Evolutionary conservation across 2,329 filamentous ascomycete species (phyloP).

Genomic region (Laburnicola sp.): DNA sequence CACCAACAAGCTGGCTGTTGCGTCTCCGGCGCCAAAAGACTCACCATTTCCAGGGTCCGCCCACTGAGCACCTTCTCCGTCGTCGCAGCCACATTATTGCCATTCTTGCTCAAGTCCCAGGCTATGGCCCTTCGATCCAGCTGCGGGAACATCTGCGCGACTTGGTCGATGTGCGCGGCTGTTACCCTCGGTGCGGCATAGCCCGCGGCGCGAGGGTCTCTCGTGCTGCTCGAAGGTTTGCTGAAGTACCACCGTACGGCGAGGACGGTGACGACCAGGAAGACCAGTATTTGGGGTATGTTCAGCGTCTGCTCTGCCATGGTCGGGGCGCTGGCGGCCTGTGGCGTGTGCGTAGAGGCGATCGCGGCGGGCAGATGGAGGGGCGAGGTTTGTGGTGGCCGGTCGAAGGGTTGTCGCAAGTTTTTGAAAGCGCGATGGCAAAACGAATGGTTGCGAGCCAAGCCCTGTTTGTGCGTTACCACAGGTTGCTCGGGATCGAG

Average conservation of each 20-base stretch:
- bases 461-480: too few relatives aligned
- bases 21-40: slow-evolving; percentile 36
- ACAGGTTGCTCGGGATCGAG: too few relatives aligned
- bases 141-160: slow-evolving; percentile 95
- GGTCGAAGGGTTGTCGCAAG: too few relatives aligned
- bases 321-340: slow-evolving; percentile 3
- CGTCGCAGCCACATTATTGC: slow-evolving; percentile 83
- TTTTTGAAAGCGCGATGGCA: too few relatives aligned
- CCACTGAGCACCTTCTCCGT: slow-evolving; percentile 76
- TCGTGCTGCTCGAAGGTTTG: slow-evolving; percentile 45
- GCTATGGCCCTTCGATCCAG: slow-evolving; percentile 78
- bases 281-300: slow-evolving; percentile 79
- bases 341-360: not conserved
- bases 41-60: slow-evolving; percentile 69
- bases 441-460: too few relatives aligned
- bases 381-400: not conserved
- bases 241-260: slow-evolving; percentile 83
- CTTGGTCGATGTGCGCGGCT: slow-evolving; percentile 75
- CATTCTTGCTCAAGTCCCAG: slow-evolving; percentile 92
- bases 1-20: not conserved
- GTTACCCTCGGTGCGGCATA: slow-evolving; percentile 55
- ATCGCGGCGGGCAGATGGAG: too few relatives aligned
- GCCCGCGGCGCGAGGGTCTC: slow-evolving; percentile 27
- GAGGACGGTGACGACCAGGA: slow-evolving; percentile 78
- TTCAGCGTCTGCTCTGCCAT: slow-evolving; percentile 62